phyloP scores from a whole-genome alignment of 768 basidiomycete species.

The Trichaptum fuscoviolaceum region DNA sequence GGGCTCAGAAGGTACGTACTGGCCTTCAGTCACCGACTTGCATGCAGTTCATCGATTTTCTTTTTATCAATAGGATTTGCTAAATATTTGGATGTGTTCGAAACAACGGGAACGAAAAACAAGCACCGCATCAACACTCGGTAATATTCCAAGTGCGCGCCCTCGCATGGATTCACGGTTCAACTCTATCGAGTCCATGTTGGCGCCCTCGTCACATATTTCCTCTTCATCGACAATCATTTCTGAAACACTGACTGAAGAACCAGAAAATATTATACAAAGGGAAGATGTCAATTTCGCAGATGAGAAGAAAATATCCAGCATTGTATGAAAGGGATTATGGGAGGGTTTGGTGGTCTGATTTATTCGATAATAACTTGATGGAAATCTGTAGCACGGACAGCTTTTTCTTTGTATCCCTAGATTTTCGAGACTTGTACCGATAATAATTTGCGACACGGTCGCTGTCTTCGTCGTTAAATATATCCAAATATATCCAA shows the following conservation, averaged over 20 bases:
- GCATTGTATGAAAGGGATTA: not conserved
- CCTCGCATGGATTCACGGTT: not conserved
- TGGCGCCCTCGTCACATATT: not conserved
- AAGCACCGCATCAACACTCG: not conserved
- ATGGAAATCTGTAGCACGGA: not conserved
- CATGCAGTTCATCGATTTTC: constrained; percentile 8
- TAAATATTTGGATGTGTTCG: constrained; percentile 22
- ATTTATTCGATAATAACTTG: not conserved
- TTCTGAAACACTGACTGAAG: not conserved
- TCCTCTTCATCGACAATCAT: not conserved
- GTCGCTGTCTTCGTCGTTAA: not conserved
- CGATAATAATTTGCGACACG: not conserved
- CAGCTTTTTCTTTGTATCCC: not conserved
- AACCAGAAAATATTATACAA: not conserved
- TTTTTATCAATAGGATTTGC: constrained; percentile 29
- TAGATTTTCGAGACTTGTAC: not conserved
- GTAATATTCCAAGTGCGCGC: not conserved
- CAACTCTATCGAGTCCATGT: not conserved
- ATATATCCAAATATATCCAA: not conserved
- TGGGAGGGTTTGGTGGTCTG: not conserved
- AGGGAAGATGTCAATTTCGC: not conserved
- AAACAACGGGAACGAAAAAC: constrained; percentile 4
- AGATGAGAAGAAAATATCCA: not conserved
- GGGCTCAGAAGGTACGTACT: constrained; percentile 37
- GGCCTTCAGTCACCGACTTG: not conserved